These are phyloP conservation scores for Nothophytophthora sp. DNA, from an alignment of 352 stramenopile species.

Conservation along the genomic window DNA sequence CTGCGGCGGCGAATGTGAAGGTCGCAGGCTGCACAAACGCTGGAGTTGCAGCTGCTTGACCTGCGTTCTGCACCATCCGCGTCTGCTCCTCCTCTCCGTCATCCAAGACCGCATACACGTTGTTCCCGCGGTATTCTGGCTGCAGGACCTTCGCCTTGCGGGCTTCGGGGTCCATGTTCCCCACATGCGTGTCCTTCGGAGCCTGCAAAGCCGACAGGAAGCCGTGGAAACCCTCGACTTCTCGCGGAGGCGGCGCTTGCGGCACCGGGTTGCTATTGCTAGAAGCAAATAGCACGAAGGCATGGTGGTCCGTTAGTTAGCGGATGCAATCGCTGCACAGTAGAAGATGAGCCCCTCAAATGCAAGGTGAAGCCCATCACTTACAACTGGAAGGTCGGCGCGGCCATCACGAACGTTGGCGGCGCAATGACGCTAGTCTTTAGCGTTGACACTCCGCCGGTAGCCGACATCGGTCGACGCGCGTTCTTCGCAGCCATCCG, in stretches of 20 bases:
- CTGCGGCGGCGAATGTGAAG: conserved; percentile 45
- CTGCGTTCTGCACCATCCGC: conserved; percentile 10
- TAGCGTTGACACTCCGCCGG: background rate
- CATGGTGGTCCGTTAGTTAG: background rate
- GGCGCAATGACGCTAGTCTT: conserved; percentile 41
- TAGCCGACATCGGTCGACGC: conserved; percentile 15
- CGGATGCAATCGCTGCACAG: no score
- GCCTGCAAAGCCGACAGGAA: conserved; percentile 66
- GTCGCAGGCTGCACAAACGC: conserved; percentile 69
- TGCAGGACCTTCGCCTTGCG: conserved; percentile 31
- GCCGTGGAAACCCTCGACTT: conserved; percentile 71
- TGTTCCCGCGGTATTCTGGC: conserved; percentile 37
- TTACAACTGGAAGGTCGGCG: conserved; percentile 77
- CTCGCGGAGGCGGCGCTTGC: conserved; percentile 10
- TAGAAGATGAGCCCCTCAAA: background rate
- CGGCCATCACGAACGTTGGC: conserved; percentile 60
- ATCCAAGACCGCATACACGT: conserved; percentile 69
- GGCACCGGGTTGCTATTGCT: conserved; percentile 31
- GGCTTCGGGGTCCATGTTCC: conserved; percentile 20
- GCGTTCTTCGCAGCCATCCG: conserved; percentile 55
- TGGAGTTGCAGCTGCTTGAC: conserved; percentile 11
- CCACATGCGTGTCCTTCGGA: conserved; percentile 34
- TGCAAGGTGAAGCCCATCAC: conserved; percentile 4
- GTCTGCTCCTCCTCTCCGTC: conserved; percentile 46
- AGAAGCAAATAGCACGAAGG: background rate